Conservation (phyloP, 306 rosid species). For the Cucurbita maxima region DNA sequence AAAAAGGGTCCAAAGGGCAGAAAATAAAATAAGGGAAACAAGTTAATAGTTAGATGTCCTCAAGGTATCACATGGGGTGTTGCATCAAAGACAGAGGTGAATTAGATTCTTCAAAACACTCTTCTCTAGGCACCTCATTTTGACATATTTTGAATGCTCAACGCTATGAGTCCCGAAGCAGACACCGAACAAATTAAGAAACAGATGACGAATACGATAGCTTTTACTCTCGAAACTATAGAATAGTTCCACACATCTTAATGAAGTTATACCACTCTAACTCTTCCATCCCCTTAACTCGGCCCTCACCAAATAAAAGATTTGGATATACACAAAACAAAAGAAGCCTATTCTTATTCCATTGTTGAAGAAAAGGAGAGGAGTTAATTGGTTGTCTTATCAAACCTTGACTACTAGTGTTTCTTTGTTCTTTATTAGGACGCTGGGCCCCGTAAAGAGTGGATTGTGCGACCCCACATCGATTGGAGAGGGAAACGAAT, state of each 20-base stretch:
- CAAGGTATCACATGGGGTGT: slow-evolving; percentile 8
- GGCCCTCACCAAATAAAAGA: neutral
- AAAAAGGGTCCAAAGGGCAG: neutral
- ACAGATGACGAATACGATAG: neutral
- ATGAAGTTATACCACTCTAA: neutral
- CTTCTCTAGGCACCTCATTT: neutral
- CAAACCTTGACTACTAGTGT: neutral
- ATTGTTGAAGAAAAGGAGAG: neutral
- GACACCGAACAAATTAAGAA: neutral
- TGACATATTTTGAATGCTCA: neutral
- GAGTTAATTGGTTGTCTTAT: neutral
- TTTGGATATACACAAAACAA: neutral
- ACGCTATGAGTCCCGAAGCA: neutral
- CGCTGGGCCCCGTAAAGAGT: neutral
- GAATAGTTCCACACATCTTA: neutral
- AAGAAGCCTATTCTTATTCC: neutral
- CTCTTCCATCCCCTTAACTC: neutral
- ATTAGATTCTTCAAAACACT: slow-evolving; percentile 5
- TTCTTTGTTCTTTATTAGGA: neutral
- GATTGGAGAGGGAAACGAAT: too few species aligned
- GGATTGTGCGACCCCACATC: too few species aligned
- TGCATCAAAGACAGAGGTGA: slow-evolving; percentile 5
- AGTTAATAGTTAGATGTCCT: neutral
- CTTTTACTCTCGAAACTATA: neutral
- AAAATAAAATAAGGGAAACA: neutral